Percentiles rank a stretch among this genome's conserved stretches.
Conservation (phyloP, 495 filamentous ascomycete species). For the Achaetomiella virescens region DNA sequence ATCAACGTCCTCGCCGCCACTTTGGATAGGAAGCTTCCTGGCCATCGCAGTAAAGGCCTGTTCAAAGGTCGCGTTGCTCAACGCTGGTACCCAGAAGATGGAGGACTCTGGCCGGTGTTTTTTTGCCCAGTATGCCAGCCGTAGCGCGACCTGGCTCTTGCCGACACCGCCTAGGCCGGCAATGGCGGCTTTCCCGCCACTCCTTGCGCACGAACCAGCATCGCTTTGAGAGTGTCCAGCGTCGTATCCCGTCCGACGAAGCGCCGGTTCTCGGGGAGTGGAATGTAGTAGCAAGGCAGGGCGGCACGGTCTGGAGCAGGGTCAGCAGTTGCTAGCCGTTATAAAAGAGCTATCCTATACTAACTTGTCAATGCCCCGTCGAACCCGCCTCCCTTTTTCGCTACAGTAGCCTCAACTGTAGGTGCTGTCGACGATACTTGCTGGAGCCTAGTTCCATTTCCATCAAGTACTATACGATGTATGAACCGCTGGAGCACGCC, state of each 20-base stretch:
- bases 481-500: conserved; percentile 27
- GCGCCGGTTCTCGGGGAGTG: conserved; percentile 20
- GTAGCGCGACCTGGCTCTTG: too few species aligned
- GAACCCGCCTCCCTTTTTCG: neutral
- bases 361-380: neutral
- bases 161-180: too few species aligned
- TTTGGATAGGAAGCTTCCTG: conserved; percentile 12
- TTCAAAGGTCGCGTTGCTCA: too few species aligned
- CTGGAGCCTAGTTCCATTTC: neutral
- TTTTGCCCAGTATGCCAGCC: too few species aligned
- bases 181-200: too few species aligned
- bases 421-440: neutral
- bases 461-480: neutral
- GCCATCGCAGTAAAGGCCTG: conserved; percentile 38
- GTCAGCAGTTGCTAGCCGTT: neutral
- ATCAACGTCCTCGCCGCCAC: neutral
- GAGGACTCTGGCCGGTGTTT: too few species aligned
- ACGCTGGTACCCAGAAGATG: too few species aligned
- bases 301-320: neutral
- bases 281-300: conserved; percentile 12
- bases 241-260: conserved; percentile 28
- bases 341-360: neutral
- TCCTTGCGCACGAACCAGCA: conserved; percentile 2
- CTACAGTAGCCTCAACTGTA: neutral
- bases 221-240: conserved; percentile 18